Conservation (phyloP, 176 grass and related monocot genomes). For the Elaeis guineensis region DNA sequence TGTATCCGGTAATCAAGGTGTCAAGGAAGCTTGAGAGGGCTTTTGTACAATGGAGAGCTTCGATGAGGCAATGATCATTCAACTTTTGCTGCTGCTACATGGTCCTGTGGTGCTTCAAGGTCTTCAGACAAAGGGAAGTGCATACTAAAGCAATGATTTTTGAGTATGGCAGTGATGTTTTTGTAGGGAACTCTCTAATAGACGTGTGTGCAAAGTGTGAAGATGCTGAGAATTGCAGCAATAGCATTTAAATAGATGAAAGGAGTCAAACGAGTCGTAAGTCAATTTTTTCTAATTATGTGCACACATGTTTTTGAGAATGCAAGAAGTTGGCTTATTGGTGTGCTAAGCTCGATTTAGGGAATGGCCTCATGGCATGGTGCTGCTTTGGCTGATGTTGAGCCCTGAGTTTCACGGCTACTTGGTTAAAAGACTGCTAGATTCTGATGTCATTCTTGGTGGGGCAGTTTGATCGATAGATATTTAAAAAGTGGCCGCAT, state of each 20-base stretch:
- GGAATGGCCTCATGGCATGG: slow-evolving; percentile 39
- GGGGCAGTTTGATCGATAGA: slow-evolving; percentile 38
- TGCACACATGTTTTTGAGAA: slow-evolving; percentile 29
- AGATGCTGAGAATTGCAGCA: slow-evolving; percentile 18
- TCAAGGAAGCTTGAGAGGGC: slow-evolving; percentile 31
- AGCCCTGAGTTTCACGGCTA: slow-evolving; percentile 41
- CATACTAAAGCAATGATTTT: slow-evolving; percentile 22
- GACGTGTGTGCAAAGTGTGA: slow-evolving; percentile 48
- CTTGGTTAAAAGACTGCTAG: slow-evolving; percentile 42
- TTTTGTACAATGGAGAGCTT: slow-evolving; percentile 23
- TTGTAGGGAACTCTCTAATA: slow-evolving; percentile 42
- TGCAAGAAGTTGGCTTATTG: slow-evolving; percentile 42
- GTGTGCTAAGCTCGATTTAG: slow-evolving; percentile 34
- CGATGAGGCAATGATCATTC: slow-evolving; percentile 27
- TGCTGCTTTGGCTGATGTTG: slow-evolving; percentile 37
- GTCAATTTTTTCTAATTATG: slow-evolving; percentile 46
- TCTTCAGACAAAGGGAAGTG: slow-evolving; percentile 29
- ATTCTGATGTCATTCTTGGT: slow-evolving; percentile 44
- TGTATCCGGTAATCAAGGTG: slow-evolving; percentile 28
- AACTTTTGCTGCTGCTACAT: slow-evolving; percentile 38
- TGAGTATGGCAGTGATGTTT: slow-evolving; percentile 28
- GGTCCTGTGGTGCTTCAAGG: slow-evolving; percentile 25
- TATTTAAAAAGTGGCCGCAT: slow-evolving; percentile 34
- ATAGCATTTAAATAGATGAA: slow-evolving; percentile 23
- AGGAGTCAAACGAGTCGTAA: slow-evolving; percentile 52